A percentile compares a stretch with the other conserved stretches of the same genome.
These are phyloP conservation scores for Talaromyces sp. DNA, from an alignment of 2,329 filamentous ascomycete species.

Conservation along the genomic window DNA sequence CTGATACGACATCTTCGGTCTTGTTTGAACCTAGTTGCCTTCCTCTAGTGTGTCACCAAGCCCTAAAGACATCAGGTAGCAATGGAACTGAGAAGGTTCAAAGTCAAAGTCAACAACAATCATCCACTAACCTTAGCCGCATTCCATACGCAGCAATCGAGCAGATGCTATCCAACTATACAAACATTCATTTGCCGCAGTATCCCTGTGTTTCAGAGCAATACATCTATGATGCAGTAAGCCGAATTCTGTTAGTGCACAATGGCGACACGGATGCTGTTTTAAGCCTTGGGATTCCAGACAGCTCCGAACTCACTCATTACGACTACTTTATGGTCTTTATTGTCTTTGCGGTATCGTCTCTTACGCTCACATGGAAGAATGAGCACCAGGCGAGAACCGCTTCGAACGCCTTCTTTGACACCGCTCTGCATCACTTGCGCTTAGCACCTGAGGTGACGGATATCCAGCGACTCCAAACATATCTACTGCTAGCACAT, in stretches of 20 bases:
- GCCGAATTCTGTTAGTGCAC: neutral
- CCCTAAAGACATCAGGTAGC: neutral
- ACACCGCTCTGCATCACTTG: neutral
- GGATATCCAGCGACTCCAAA: neutral
- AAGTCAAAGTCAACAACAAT: neutral
- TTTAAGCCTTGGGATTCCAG: neutral
- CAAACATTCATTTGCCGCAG: slow-evolving; percentile 14
- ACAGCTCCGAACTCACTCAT: neutral
- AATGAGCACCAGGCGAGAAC: neutral
- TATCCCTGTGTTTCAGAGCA: slow-evolving; percentile 20
- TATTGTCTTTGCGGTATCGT: neutral
- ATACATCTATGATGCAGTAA: neutral
- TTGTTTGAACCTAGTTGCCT: neutral
- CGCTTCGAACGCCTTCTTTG: neutral
- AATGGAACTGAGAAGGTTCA: neutral
- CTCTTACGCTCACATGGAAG: neutral
- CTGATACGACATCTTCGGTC: neutral
- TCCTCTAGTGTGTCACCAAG: neutral
- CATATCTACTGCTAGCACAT: neutral
- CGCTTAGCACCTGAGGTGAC: neutral
- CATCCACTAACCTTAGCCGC: slow-evolving; percentile 1
- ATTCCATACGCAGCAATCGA: slow-evolving; percentile 14
- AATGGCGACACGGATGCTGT: neutral
- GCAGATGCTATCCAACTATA: slow-evolving; percentile 17
- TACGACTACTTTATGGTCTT: neutral